Evolutionary conservation across 441 rosid genomes (phyloP).

Genomic region (Heliophila coronopifolia): DNA sequence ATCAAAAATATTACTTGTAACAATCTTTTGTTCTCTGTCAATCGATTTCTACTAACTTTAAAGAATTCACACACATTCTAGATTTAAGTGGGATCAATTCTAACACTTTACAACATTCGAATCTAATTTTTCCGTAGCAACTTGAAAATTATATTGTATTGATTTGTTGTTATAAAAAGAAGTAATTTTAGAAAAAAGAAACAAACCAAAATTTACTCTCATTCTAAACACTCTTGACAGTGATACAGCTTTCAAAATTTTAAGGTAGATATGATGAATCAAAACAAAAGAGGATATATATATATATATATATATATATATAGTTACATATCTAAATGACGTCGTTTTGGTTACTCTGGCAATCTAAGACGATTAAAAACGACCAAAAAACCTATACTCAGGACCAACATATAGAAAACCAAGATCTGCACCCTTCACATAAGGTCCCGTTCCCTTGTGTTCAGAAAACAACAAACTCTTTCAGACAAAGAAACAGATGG

Average conservation of each 20-base stretch:
- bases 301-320: too few species aligned
- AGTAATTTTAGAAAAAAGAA: too few species aligned
- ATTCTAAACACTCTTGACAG: not conserved
- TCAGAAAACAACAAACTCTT: not conserved
- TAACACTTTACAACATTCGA: too few species aligned
- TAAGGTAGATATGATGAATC: not conserved
- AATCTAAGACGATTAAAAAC: constrained; percentile 74
- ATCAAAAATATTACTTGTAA: not conserved
- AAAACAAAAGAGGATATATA: constrained; percentile 3
- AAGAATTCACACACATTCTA: not conserved
- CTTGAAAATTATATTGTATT: too few species aligned
- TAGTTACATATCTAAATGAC: not conserved
- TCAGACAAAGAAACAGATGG: too few species aligned
- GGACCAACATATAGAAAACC: constrained; percentile 80
- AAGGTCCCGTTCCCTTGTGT: constrained; percentile 77
- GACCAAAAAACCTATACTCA: constrained; percentile 82
- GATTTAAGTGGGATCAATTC: not conserved
- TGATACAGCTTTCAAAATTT: not conserved
- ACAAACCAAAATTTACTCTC: not conserved
- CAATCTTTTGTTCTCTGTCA: not conserved
- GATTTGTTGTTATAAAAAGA: too few species aligned
- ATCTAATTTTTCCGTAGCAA: too few species aligned
- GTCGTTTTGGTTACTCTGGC: constrained; percentile 41
- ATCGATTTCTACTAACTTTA: not conserved
- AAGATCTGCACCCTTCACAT: constrained; percentile 75